Base-by-base conservation (phyloP, 192 early-diverging fungal species). In the Backusella luteola region DNA sequence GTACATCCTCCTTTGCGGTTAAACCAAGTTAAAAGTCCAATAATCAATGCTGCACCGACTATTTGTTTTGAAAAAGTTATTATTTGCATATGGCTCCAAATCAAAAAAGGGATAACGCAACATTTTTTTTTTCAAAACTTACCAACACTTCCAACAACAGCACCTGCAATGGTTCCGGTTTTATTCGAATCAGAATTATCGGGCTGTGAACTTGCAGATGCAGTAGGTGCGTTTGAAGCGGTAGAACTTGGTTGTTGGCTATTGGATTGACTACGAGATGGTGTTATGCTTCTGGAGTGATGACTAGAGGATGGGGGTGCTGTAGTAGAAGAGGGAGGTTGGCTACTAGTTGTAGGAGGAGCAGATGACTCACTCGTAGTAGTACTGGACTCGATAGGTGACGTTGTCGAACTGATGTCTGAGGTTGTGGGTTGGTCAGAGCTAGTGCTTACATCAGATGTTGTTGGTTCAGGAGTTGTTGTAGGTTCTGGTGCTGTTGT, bases 141-240 rank as follows among this genome's bases (percentile, higher is more conserved):
- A 81, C 80, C 80, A 70, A 81, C 56, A 39, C 80, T 73, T 46
- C 80, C 80, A 39, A 81, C 80, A 49, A 77, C 76, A 15, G 73
- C 71, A 71, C 80, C 80, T 26, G 56, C 76, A 73, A 80, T 80
- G 36, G 53, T 71, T 41, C 36, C 76, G n/a, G 80, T 77, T 7
- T 68, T 77, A n/a, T 73, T 71, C 9, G 42, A 44, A 34, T 19
- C 21, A 7, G 67, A 49, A 49, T 76, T 38, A n/a, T 72, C 14
- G 21, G 21, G 42, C 17, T 21, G 42, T 21, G 63, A 32, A 17
- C 39, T 75, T 44, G 56, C 17, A 17, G 74, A 46, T 11, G 38
- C 39, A n/a, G 74, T 44, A 41, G 52, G 17, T 19, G 68, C 29
- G 42, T 4, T 12, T 32, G 72, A 36, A n/a, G 9, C 7, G 7